Conservation (phyloP, 345 rosid species). For the Luvunga scandens region DNA sequence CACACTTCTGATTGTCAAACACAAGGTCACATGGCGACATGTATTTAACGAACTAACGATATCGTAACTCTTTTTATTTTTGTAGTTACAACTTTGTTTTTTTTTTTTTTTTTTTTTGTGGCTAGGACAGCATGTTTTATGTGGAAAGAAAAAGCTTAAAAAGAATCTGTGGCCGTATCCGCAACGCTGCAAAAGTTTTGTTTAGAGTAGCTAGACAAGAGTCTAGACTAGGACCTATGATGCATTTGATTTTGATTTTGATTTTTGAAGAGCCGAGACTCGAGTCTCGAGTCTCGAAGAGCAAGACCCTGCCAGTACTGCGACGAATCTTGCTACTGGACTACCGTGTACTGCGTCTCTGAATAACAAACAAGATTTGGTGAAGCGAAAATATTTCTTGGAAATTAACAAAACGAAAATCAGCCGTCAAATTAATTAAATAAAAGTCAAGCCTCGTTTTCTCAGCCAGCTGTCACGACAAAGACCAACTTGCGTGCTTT, state of each 20-base stretch:
- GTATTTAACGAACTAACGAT: too few species aligned
- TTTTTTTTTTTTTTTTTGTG: too few species aligned
- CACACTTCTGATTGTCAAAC: too few species aligned
- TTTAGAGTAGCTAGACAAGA: neutral
- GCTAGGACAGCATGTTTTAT: too few species aligned
- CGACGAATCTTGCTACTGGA: neutral
- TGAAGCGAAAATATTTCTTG: neutral
- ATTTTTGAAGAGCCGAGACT: too few species aligned
- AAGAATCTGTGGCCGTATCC: neutral
- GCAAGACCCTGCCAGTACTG: neutral
- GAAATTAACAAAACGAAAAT: neutral
- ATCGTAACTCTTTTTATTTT: too few species aligned
- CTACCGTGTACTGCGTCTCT: too few species aligned
- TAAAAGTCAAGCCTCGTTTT: neutral
- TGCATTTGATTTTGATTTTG: too few species aligned
- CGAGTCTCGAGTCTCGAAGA: neutral
- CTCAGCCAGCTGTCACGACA: neutral
- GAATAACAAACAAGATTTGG: too few species aligned
- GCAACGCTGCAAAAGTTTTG: neutral
- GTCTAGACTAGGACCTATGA: neutral
- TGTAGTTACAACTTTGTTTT: too few species aligned
- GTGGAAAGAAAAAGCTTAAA: too few species aligned
- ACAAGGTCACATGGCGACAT: too few species aligned
- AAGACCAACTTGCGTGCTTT: neutral
- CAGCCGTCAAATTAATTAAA: slow-evolving; percentile 5